Conservation (phyloP, 768 basidiomycete species). For the Bullera alba region DNA sequence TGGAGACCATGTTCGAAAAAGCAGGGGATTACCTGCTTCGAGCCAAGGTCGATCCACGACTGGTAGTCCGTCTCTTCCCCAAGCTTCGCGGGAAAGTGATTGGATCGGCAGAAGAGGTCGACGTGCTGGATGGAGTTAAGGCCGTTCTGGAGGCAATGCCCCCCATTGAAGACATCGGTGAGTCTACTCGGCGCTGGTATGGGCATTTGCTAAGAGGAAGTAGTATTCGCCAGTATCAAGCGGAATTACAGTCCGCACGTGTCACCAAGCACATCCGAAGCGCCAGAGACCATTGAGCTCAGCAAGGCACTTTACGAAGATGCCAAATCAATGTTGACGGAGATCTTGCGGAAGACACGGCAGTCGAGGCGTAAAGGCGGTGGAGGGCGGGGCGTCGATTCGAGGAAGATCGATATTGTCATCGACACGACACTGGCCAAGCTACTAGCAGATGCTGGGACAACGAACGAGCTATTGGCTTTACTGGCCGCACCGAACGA, state of each 20-base stretch:
- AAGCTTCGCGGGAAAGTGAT: conserved; percentile 61
- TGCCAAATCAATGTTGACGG: conserved; percentile 68
- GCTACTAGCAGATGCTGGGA: conserved; percentile 59
- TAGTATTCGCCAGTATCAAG: conserved; percentile 84
- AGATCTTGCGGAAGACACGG: conserved; percentile 60
- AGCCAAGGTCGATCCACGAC: conserved; percentile 74
- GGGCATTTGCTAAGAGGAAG: neutral
- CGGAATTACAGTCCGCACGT: conserved; percentile 86
- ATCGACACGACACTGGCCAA: conserved; percentile 79
- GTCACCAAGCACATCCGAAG: conserved; percentile 59
- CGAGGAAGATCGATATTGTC: conserved; percentile 45
- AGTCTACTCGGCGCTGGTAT: conserved; percentile 48
- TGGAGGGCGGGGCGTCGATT: conserved; percentile 29
- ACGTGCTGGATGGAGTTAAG: conserved; percentile 68
- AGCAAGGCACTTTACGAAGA: conserved; percentile 58
- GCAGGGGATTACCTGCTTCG: conserved; percentile 70
- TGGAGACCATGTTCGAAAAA: conserved; percentile 74
- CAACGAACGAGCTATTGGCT: conserved; percentile 57
- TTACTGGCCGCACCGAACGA: conserved; percentile 56
- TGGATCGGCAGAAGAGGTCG: conserved; percentile 52
- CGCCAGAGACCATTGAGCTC: conserved; percentile 66
- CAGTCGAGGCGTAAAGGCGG: conserved; percentile 45
- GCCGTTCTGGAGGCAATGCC: conserved; percentile 63
- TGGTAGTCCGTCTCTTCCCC: conserved; percentile 73
- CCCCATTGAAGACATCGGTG: conserved; percentile 76